Base-by-base conservation (phyloP, 441 rosid genomes). In the Raphanus hybrid region DNA sequence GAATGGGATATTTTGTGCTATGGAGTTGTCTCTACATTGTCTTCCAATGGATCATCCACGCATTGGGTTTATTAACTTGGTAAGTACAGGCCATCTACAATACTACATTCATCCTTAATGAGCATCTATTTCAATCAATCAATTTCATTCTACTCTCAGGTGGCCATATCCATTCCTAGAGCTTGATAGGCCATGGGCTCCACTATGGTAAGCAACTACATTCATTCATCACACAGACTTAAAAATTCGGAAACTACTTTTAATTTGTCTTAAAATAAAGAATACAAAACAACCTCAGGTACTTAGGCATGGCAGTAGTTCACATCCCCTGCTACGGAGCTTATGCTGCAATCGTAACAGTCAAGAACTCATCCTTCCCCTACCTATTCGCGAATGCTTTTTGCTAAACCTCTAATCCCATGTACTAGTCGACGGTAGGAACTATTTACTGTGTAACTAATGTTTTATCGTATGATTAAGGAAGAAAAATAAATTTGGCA, bases 101-200 rank as follows among this genome's bases (percentile, higher is more conserved):
- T 39, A 37, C 64, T 14, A 7, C 66, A 32, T 37, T 45, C 23
- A 65, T 32, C 5, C 8, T 15, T 3, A 23, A 18, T 5, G 23
- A 69, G 12, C 23, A 63, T 4, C 61, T 12, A 45, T 3, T 4
- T 50, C 55, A 55, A 55, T 55, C 60, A 6, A 18, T 8, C 50
- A 11, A 43, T 12, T 39, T 11, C 11, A 8, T 39, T 12, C 2
- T 29, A 70, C 50, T 67, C 6, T 15, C 83, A 94, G 98, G 98
- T 94, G 97, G 98, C 97, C 97, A 20, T 94, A 94, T 61, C 89
- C 93, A 11, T 94, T 94, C 82, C 86, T 94, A 3, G 88, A 88
- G 81, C 90, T 92, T 5, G 70, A 89, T 35, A 75, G 70, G 0
- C 83, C 96, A 5, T 86, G 85, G 90, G 92, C 93, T 76, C 92